phyloP scores from a whole-genome alignment of 352 stramenopile genomes.

The Globisporangium paroecandrum region DNA sequence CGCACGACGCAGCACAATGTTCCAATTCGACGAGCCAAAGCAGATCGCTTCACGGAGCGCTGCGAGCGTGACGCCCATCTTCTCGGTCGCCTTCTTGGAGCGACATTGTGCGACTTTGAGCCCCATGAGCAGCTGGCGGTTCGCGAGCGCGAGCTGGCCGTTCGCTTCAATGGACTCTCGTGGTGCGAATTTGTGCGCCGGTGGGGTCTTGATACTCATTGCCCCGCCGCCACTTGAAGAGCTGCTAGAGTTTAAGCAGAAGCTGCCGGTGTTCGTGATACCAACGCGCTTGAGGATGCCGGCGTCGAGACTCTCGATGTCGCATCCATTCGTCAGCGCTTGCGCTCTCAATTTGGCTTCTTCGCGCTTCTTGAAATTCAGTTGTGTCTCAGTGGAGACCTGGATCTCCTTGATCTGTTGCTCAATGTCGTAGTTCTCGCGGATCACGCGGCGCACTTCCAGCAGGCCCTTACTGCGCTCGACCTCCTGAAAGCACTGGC shows the following conservation, averaged over 20 bases:
- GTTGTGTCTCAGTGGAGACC: constrained; percentile 26
- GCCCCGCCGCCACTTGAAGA: constrained; percentile 20
- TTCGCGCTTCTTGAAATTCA: constrained; percentile 35
- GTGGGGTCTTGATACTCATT: constrained; percentile 36
- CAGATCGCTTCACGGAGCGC: constrained; percentile 43
- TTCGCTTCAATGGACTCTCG: constrained; percentile 59
- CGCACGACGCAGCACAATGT: constrained; percentile 22
- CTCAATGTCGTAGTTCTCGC: constrained; percentile 64
- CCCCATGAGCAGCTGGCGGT: constrained; percentile 68
- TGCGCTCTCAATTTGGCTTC: constrained; percentile 42
- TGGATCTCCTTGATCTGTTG: constrained; percentile 43
- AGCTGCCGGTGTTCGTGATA: constrained; percentile 9
- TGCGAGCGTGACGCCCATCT: constrained; percentile 52
- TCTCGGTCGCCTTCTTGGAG: constrained; percentile 45
- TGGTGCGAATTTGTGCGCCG: constrained; percentile 63
- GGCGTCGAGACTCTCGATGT: constrained; percentile 44
- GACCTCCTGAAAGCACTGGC: constrained; percentile 42
- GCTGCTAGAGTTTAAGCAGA: not conserved
- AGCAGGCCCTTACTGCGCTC: constrained; percentile 50
- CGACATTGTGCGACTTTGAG: constrained; percentile 64
- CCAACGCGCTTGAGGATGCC: constrained; percentile 41
- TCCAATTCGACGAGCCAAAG: constrained; percentile 27
- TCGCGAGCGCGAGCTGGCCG: constrained; percentile 55
- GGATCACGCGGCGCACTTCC: constrained; percentile 45
- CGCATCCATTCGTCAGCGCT: constrained; percentile 40